Evolutionary conservation across 768 basidiomycete species (phyloP).

Genomic region (Xerocomus potaroensis): DNA sequence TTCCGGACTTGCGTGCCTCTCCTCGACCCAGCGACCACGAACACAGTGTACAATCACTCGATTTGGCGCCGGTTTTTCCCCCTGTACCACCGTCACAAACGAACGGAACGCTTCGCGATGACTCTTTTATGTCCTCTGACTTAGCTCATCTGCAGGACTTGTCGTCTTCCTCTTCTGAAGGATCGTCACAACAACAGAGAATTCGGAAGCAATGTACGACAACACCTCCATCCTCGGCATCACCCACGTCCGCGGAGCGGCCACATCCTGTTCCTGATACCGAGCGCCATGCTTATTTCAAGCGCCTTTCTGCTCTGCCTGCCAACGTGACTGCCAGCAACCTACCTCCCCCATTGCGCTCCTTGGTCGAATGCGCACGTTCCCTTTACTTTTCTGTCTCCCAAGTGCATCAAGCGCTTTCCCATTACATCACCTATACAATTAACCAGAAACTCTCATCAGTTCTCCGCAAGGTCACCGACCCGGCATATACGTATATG

Average conservation of each 20-base stretch:
- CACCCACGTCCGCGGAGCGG: conserved; percentile 37
- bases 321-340: conserved; percentile 54
- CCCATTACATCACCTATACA: conserved; percentile 81
- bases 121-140: conserved; percentile 37
- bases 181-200: conserved; percentile 19
- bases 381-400: conserved; percentile 90
- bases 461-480: conserved; percentile 78
- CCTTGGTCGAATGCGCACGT: conserved; percentile 82
- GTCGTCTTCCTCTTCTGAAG: conserved; percentile 37
- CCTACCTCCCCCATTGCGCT: conserved; percentile 65
- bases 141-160: conserved; percentile 44
- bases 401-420: conserved; percentile 85
- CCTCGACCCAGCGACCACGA: conserved; percentile 34
- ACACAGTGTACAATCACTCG: conserved; percentile 23
- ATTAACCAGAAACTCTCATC: conserved; percentile 79
- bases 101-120: conserved; percentile 19
- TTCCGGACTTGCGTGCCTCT: conserved; percentile 73
- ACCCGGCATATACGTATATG: conserved; percentile 80
- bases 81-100: conserved; percentile 7
- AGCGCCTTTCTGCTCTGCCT: conserved; percentile 78
- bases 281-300: conserved; percentile 91
- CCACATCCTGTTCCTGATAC: conserved; percentile 50
- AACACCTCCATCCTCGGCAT: conserved; percentile 33
- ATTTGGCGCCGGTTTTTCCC: conserved; percentile 15
- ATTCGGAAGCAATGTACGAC: conserved; percentile 22